Evolutionary conservation across 2,329 filamentous ascomycete genomes (phyloP).

Genomic region (Aureobasidium zeae): DNA sequence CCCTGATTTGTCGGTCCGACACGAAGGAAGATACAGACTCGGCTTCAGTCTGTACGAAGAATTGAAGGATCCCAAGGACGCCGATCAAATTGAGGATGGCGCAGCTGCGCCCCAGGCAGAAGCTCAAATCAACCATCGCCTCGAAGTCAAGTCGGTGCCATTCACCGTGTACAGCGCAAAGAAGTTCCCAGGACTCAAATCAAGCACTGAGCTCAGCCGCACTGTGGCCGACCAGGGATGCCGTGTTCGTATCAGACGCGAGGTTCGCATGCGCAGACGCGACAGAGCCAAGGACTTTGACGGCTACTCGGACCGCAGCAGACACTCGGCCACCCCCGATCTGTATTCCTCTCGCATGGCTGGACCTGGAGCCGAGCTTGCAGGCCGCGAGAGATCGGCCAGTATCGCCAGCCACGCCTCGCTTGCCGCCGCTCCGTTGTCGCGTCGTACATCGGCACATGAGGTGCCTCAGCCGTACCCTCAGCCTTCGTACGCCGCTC

Average conservation of each 20-base stretch:
- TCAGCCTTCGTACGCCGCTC: conserved; percentile 30
- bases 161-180: conserved; percentile 94
- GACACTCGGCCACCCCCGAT: conserved; percentile 33
- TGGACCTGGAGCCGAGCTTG: conserved; percentile 27
- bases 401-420: conserved; percentile 31
- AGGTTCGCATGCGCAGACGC: conserved; percentile 83
- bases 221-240: conserved; percentile 94
- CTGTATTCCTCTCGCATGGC: conserved; percentile 19
- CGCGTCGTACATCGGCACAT: conserved; percentile 37
- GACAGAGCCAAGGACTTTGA: conserved; percentile 56
- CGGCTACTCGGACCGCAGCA: conserved; percentile 38
- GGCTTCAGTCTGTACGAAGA: conserved; percentile 92
- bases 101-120: conserved; percentile 32
- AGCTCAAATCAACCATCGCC: conserved; percentile 67
- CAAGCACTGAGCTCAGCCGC: conserved; percentile 81
- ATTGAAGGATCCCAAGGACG: conserved; percentile 74
- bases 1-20: conserved; percentile 87
- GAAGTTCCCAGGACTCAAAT: conserved; percentile 90
- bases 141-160: conserved; percentile 79
- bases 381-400: conserved; percentile 30
- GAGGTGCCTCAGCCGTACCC: conserved; percentile 35
- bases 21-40: conserved; percentile 87
- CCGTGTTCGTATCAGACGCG: conserved; percentile 86
- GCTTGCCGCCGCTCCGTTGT: conserved; percentile 21
- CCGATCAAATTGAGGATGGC: conserved; percentile 46